phyloP scores from a whole-genome alignment of 805 yeast species.

The Saccharomycopsis lassenensis region DNA sequence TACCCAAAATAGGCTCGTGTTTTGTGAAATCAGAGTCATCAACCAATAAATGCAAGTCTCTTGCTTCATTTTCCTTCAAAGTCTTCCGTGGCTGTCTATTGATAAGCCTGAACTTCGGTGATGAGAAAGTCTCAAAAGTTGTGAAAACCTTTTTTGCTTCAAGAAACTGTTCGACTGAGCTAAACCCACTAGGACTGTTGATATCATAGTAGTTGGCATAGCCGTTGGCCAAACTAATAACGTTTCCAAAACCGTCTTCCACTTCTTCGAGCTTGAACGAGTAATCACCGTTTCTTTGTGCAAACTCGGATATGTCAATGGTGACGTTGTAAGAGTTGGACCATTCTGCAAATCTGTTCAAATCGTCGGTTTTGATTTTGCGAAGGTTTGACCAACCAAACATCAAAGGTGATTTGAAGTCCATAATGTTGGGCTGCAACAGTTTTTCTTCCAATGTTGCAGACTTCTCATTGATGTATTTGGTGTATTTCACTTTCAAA shows the following conservation, averaged over 20 bases:
- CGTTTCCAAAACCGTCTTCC: constrained; percentile 59
- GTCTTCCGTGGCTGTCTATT: constrained; percentile 22
- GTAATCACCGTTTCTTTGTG: constrained; percentile 37
- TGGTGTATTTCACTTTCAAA: constrained; percentile 44
- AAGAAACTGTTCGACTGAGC: constrained; percentile 11
- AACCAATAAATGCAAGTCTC: constrained; percentile 13
- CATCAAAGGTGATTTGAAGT: constrained; percentile 39
- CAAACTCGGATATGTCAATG: constrained; percentile 29
- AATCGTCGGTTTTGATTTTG: constrained; percentile 9
- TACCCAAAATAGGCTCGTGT: constrained; percentile 26
- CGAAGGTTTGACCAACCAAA: constrained; percentile 20
- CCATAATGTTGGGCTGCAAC: constrained; percentile 34
- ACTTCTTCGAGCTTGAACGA: constrained; percentile 46
- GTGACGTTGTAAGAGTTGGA: constrained; percentile 33
- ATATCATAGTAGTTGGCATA: constrained; percentile 24
- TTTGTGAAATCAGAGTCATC: constrained; percentile 10
- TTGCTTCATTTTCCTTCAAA: constrained; percentile 10
- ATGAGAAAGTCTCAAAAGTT: constrained; percentile 39
- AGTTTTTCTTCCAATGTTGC: constrained; percentile 31
- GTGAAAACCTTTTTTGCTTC: constrained; percentile 5
- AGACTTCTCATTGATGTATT: constrained; percentile 29
- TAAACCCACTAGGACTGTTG: constrained; percentile 2
- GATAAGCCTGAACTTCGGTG: constrained; percentile 40
- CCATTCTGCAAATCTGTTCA: constrained; percentile 22
- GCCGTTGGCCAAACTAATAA: constrained; percentile 31